These are phyloP conservation scores for Diplodia seriata DNA, from an alignment of 2,329 filamentous ascomycete species.

Conservation along the genomic window DNA sequence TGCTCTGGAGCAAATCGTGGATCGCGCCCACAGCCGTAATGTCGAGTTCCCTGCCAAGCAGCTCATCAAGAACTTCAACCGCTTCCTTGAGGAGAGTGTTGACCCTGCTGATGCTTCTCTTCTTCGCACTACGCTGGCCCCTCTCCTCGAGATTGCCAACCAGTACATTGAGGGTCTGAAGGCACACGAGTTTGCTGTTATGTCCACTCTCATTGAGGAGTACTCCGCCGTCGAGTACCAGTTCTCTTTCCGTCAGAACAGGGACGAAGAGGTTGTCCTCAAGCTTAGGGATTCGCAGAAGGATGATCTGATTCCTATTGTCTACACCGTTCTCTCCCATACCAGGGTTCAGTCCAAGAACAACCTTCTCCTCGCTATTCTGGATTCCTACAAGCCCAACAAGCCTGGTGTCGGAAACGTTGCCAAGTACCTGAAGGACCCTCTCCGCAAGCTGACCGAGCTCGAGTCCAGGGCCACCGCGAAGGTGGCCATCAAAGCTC, in stretches of 20 bases:
- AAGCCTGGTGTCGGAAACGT: slow-evolving; percentile 89
- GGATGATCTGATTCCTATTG: slow-evolving; percentile 84
- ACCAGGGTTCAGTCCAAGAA: slow-evolving; percentile 93
- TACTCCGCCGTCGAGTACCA: slow-evolving; percentile 86
- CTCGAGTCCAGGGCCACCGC: slow-evolving; percentile 85
- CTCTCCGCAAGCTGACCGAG: slow-evolving; percentile 86
- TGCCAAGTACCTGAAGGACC: slow-evolving; percentile 82
- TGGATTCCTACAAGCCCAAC: slow-evolving; percentile 95
- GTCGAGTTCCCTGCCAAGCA: slow-evolving; percentile 92
- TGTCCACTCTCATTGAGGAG: slow-evolving; percentile 77
- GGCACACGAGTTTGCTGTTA: slow-evolving; percentile 83
- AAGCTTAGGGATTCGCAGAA: slow-evolving; percentile 96
- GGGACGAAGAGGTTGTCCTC: slow-evolving; percentile 93
- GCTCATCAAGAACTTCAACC: slow-evolving; percentile 80
- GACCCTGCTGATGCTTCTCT: slow-evolving; percentile 73
- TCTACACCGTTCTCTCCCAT: slow-evolving; percentile 91
- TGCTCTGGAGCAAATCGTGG: slow-evolving; percentile 82
- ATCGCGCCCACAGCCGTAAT: slow-evolving; percentile 77
- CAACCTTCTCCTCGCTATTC: slow-evolving; percentile 86
- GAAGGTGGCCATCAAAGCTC: slow-evolving; percentile 96
- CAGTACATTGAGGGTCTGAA: slow-evolving; percentile 88
- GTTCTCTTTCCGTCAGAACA: slow-evolving; percentile 82
- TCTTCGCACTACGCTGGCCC: slow-evolving; percentile 74
- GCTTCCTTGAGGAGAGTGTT: slow-evolving; percentile 89
- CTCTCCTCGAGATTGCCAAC: slow-evolving; percentile 78